Base-by-base conservation (phyloP, 78 protist genomes). In the Salpingoeca rosetta region DNA sequence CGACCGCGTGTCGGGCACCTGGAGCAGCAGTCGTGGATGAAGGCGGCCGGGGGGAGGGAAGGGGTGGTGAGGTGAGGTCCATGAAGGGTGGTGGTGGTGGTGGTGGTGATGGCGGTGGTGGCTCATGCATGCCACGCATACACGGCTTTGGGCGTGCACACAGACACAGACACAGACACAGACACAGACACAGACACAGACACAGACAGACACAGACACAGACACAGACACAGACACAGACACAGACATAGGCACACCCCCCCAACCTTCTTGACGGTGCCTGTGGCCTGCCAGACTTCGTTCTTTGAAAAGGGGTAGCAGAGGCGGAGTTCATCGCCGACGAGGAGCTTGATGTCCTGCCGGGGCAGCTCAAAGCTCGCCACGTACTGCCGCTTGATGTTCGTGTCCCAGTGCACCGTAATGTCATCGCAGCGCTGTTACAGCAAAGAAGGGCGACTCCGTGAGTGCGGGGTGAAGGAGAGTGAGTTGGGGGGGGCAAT, bases 401-500 rank as follows among this genome's bases (percentile, higher is more conserved):
- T 95, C 38, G 80, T 87, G 36, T 94, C 97, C 99, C 99, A 98
- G 3, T 93, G 92, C 31, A 97, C 88, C 1, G 39, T n/a, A 28
- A 96, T 79, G 38, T 72, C 51, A 31, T 87, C 91, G 42, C 82
- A 84, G 3, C 93, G 83, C n/a, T 91, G 89, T 27, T 27, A 65
- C 7, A 65, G 35, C 75, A 22, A 22, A 1, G 36, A 65, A 22
- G n/a, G n/a, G 25, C 75, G 35, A 65, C 24, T 27, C 3, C 3
- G 37, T 27, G 75, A 10, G 37, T 2, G 75, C 35, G 3, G 7
- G 35, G 75, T 27, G 35, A 3, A 7, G 31, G 7, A 17, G 65
- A 51, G 65, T 51, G 31, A 51, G 17, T 22, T 22, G 31, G 65
- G 65, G 31, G 17, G 17, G 65, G 65, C 65, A 51, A 17, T 51